phyloP scores from a whole-genome alignment of 257 asterid genomes.

The Nicotiana otophora region DNA sequence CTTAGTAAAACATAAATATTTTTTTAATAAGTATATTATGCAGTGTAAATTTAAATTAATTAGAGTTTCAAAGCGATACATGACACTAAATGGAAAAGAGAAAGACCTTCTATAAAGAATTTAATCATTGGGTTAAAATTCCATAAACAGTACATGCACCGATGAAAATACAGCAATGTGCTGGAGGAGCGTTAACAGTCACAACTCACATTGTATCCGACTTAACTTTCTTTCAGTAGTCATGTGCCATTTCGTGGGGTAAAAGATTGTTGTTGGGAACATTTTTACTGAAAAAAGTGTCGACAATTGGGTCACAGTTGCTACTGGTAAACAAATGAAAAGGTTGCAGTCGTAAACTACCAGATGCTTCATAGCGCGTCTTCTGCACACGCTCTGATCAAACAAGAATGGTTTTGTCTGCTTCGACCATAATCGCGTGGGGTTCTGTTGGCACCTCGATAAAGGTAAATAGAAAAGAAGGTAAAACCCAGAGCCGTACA shows the following conservation, averaged over 20 bases:
- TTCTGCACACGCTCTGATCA: background rate
- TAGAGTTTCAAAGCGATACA: too few relatives aligned
- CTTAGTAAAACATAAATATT: too few relatives aligned
- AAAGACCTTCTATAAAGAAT: too few relatives aligned
- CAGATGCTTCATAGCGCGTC: background rate
- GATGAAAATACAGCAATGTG: too few relatives aligned
- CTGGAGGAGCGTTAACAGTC: too few relatives aligned
- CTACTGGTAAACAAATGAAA: background rate
- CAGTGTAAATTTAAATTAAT: too few relatives aligned
- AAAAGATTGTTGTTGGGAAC: slow-evolving; percentile 20
- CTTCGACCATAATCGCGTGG: slow-evolving; percentile 7
- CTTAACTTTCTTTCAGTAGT: slow-evolving; percentile 26
- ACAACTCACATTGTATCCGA: too few relatives aligned
- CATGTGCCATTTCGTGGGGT: slow-evolving; percentile 35
- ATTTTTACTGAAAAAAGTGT: slow-evolving; percentile 15
- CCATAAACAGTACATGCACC: too few relatives aligned
- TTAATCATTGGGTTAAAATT: too few relatives aligned
- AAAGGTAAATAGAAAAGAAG: slow-evolving; percentile 33
- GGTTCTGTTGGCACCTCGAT: slow-evolving; percentile 19
- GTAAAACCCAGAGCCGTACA: slow-evolving; percentile 44
- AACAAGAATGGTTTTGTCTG: background rate
- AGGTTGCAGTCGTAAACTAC: background rate
- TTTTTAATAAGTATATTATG: too few relatives aligned
- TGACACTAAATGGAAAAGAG: too few relatives aligned
- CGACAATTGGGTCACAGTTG: background rate